Percentiles rank a stretch among this genome's conserved stretches.
phyloP scores from a whole-genome alignment of 352 stramenopile genomes.

The Blastocystis sp. region DNA sequence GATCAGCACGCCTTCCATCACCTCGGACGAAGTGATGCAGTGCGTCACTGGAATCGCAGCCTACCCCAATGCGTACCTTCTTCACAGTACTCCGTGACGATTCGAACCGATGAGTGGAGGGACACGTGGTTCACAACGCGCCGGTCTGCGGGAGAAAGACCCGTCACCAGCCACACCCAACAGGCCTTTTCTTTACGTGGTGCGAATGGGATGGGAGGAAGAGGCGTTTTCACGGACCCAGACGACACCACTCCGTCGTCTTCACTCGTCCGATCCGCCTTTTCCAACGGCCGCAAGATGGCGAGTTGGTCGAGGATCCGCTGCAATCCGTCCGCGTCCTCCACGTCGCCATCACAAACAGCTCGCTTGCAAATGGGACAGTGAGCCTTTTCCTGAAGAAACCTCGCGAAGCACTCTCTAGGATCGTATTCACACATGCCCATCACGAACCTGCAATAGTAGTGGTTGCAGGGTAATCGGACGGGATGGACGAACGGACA shows the following conservation, averaged over 20 bases:
- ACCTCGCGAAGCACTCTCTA: conserved; percentile 13
- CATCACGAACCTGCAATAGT: conserved; percentile 11
- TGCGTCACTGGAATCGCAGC: conserved; percentile 18
- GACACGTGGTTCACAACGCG: conserved; percentile 16
- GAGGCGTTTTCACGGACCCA: no score
- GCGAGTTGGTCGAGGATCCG: neutral
- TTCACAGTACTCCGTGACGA: neutral
- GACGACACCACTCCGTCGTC: no score
- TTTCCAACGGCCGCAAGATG: neutral
- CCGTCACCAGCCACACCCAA: conserved; percentile 24
- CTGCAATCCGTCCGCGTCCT: neutral
- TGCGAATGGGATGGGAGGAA: neutral
- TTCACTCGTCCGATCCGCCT: no score
- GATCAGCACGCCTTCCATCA: neutral
- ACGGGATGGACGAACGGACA: neutral
- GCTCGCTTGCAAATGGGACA: neutral
- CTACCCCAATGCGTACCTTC: neutral
- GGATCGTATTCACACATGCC: neutral
- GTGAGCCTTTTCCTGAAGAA: neutral
- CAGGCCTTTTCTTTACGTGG: no score
- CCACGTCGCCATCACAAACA: neutral
- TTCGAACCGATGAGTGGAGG: conserved; percentile 8
- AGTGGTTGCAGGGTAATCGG: conserved; percentile 41
- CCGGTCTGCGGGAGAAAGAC: neutral
- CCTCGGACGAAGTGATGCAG: neutral